Conservation (phyloP, 495 filamentous ascomycete genomes). For the Talaromyces nanjingensis region DNA sequence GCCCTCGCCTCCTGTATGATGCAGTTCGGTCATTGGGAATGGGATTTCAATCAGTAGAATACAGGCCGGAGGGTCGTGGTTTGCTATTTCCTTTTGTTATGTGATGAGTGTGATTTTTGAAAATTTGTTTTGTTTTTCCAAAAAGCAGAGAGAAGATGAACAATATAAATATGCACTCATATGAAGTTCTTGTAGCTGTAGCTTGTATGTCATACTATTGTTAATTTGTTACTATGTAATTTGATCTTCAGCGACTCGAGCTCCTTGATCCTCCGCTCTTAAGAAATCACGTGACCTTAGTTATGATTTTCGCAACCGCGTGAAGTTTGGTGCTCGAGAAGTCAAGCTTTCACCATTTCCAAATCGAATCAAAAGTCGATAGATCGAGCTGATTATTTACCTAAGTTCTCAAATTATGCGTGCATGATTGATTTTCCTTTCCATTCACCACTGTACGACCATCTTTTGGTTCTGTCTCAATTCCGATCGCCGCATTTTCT, state of each 20-base stretch:
- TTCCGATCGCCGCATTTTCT: background rate
- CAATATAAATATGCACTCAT: slow-evolving; percentile 11
- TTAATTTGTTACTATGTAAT: background rate
- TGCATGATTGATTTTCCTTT: background rate
- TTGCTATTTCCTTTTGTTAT: slow-evolving; percentile 7
- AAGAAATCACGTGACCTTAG: background rate
- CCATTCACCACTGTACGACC: background rate
- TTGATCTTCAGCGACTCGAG: background rate
- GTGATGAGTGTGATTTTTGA: slow-evolving; percentile 9
- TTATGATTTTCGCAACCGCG: background rate
- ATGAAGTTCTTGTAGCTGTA: background rate
- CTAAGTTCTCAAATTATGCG: background rate
- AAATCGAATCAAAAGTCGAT: background rate
- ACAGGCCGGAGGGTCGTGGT: slow-evolving; percentile 8
- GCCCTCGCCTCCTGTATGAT: slow-evolving; percentile 6
- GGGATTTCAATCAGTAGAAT: slow-evolving; percentile 7
- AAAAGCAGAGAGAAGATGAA: slow-evolving; percentile 4
- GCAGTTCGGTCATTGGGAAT: slow-evolving; percentile 6
- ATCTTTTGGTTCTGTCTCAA: background rate
- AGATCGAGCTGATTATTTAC: background rate
- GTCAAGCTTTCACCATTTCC: slow-evolving; percentile 2
- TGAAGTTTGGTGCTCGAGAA: background rate
- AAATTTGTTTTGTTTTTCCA: background rate
- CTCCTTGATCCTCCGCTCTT: background rate
- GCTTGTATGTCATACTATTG: background rate